Conservation (phyloP, 2,329 filamentous ascomycete species). For the Orbilia oligospora region DNA sequence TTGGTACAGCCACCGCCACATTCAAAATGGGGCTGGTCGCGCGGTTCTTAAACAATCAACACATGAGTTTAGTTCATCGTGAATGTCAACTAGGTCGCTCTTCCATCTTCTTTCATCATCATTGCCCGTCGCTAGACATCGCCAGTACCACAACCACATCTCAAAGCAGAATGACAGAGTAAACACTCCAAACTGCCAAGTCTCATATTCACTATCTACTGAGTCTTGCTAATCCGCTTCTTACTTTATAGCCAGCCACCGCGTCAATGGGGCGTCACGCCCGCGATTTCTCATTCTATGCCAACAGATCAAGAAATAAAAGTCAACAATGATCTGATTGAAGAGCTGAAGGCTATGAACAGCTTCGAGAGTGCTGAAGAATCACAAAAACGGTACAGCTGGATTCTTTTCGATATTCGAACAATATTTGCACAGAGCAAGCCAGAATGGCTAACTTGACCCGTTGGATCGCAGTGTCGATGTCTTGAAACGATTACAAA, state of each 20-base stretch:
- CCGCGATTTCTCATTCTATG: constrained; percentile 82
- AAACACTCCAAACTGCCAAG: background rate
- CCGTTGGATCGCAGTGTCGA: constrained; percentile 71
- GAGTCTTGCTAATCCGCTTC: constrained; percentile 22
- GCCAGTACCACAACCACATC: constrained; percentile 4
- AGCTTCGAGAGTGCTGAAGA: constrained; percentile 90
- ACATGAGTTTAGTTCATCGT: constrained; percentile 22
- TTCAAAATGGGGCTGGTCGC: background rate
- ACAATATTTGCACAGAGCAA: background rate
- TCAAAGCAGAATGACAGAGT: constrained; percentile 43
- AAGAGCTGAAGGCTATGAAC: constrained; percentile 88
- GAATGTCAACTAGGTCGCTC: constrained; percentile 13
- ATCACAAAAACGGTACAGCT: constrained; percentile 80
- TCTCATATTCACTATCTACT: background rate
- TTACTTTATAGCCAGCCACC: constrained; percentile 41
- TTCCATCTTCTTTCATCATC: constrained; percentile 36
- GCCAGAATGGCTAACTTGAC: constrained; percentile 27
- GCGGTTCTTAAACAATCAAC: constrained; percentile 29
- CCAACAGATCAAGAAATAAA: constrained; percentile 83
- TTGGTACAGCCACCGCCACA: constrained; percentile 14
- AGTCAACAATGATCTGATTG: constrained; percentile 82
- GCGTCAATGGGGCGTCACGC: constrained; percentile 79
- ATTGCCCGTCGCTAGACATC: constrained; percentile 16
- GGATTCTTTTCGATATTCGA: constrained; percentile 51
- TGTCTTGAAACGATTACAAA: constrained; percentile 82